Evolutionary conservation across 805 yeast genomes (phyloP), one percentile per base, ranked within the genome.

Genomic region (Metschnikowia peoriensis): DNA sequence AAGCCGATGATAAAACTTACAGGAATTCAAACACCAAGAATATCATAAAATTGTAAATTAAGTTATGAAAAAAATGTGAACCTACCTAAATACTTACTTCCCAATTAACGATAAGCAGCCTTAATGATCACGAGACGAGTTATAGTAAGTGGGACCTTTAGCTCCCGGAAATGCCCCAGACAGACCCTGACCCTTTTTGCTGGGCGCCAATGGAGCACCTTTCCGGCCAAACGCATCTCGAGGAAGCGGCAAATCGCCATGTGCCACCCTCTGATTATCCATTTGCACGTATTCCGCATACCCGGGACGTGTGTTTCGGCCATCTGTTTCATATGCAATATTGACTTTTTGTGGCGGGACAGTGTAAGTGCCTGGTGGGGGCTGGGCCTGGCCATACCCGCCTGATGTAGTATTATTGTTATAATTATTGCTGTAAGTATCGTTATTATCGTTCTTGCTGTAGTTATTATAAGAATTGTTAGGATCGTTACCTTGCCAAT

Each of bases 91-190:
- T 38, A 38, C 40, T 38, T 7, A 38, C 40, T 38, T 22, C 22
- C 22, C 22, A 22, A 22, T 22, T 4, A 4, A 22, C 4, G 4
- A 22, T 22, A 22, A 22, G 22, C 4, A 4, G 22, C 22, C 22
- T 22, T 22, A 22, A 2, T 22, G 42, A 14, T 42, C 38, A 15
- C 42, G 42, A 7, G 51, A 48, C 14, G 52, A 40, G 35, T 42
- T 49, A 41, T 52, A 53, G 50, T 74, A 74, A 1, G 71, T 68
- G 7, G 68, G 70, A 3, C 74, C 75, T 8, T 37, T 40, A 17
- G 66, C 57, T 0, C 79, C 79, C 1, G 79, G 78, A 47, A 74
- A 74, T 3, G 62, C 62, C 6, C 65, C 56, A 28, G 53, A 47
- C 39, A 48, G 50, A 3, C 74, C 69, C 35, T 7, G 53, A 1